Percentiles rank a stretch among this genome's conserved stretches.
Conservation (phyloP, 352 stramenopile species). For the Pythium pyrilobum region DNA sequence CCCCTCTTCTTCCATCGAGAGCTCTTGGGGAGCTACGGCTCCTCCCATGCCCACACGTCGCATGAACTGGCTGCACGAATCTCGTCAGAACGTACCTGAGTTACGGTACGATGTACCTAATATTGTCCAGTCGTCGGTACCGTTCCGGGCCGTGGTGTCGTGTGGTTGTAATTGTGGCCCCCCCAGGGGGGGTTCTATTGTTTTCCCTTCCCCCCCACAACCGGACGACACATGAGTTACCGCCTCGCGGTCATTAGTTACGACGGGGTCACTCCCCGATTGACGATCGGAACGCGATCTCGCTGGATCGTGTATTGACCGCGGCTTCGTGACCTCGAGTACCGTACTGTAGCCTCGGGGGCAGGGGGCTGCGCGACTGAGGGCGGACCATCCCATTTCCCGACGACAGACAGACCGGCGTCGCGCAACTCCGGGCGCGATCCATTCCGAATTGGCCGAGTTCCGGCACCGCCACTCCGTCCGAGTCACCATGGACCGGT, state of each 20-base stretch:
- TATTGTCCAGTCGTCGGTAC: neutral
- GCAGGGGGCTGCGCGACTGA: no score
- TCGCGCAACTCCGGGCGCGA: neutral
- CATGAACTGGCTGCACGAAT: constrained; percentile 11
- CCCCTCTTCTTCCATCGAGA: no score
- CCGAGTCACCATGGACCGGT: constrained; percentile 59
- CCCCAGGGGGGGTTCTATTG: constrained; percentile 4
- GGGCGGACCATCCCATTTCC: constrained; percentile 10
- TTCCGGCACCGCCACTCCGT: neutral
- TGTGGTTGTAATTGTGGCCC: neutral
- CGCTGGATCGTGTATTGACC: neutral
- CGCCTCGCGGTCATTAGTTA: neutral
- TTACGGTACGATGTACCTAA: constrained; percentile 2
- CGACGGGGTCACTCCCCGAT: neutral
- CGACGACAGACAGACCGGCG: neutral
- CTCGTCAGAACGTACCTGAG: constrained; percentile 13
- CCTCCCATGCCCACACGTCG: constrained; percentile 4
- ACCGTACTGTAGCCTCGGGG: no score
- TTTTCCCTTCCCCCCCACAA: neutral
- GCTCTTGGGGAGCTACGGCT: no score
- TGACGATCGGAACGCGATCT: neutral
- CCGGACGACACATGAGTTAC: neutral
- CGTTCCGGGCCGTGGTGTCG: no score
- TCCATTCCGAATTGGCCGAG: neutral
- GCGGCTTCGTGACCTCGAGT: neutral